A percentile compares a stretch with the other conserved stretches of the same genome.
Evolutionary conservation across 2,329 filamentous ascomycete species (phyloP).

Genomic region (Monosporascus sp.): DNA sequence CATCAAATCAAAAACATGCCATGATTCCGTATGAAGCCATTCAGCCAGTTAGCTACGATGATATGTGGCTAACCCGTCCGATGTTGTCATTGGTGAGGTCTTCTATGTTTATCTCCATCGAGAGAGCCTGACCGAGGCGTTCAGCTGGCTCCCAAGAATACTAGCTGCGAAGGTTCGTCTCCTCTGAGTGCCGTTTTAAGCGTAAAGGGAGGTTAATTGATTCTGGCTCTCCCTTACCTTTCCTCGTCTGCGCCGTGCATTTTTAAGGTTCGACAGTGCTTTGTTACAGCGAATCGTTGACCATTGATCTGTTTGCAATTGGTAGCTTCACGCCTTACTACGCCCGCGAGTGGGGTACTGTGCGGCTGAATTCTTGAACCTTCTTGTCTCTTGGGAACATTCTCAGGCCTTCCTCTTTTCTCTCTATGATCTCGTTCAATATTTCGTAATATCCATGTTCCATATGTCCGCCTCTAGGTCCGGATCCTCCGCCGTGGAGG

Average conservation of each 20-base stretch:
- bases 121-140: not conserved
- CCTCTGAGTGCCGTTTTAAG: not conserved
- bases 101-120: not conserved
- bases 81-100: not conserved
- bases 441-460: not conserved
- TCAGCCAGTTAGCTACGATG: not conserved
- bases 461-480: not conserved
- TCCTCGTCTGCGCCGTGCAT: not conserved
- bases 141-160: not conserved
- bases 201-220: not conserved
- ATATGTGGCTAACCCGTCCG: not conserved
- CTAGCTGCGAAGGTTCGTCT: not conserved
- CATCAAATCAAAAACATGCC: not conserved
- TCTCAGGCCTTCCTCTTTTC: not conserved
- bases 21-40: not conserved
- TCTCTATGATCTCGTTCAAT: not conserved
- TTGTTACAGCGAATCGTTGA: too few relatives aligned
- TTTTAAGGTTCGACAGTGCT: not conserved
- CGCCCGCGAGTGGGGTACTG: too few relatives aligned
- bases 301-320: too few relatives aligned
- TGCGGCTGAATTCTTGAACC: too few relatives aligned
- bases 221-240: not conserved
- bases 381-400: not conserved
- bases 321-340: too few relatives aligned
- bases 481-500: not conserved